Evolutionary conservation across 23 red algal genomes (phyloP).

Genomic region (Gracilaria domingensis): DNA sequence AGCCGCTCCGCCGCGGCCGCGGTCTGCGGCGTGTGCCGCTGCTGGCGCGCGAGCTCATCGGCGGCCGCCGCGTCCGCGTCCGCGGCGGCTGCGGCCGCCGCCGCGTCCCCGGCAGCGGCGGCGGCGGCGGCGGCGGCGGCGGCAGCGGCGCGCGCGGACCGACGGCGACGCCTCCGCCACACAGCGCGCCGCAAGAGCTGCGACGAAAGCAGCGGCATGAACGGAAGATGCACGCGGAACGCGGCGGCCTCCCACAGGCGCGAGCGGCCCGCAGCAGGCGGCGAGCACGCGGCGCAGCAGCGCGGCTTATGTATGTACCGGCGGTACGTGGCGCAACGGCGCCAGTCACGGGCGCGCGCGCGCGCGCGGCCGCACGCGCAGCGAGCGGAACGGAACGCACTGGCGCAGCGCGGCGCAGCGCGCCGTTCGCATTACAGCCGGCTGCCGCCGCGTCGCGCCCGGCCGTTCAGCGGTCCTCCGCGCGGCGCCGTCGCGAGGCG

Average conservation of each 20-base stretch:
- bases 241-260: no score
- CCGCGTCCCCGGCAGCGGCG: no score
- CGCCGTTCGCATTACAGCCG: neutral
- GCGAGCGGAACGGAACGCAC: neutral
- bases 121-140: neutral
- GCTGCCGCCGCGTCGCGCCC: neutral
- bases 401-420: neutral
- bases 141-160: neutral
- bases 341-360: neutral
- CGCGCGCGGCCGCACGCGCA: neutral
- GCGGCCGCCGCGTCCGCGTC: no score
- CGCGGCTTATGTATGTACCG: conserved; percentile 12
- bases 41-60: no score
- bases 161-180: neutral
- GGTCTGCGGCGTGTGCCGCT: neutral
- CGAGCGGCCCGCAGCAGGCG: neutral
- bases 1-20: no score
- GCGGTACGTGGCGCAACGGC: no score
- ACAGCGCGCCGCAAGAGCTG: neutral
- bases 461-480: neutral
- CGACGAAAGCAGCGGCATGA: neutral
- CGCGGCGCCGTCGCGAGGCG: no score
- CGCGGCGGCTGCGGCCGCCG: no score
- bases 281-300: neutral
- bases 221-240: neutral